phyloP scores from a whole-genome alignment of 345 rosid genomes.

The Boechera divaricarpa region DNA sequence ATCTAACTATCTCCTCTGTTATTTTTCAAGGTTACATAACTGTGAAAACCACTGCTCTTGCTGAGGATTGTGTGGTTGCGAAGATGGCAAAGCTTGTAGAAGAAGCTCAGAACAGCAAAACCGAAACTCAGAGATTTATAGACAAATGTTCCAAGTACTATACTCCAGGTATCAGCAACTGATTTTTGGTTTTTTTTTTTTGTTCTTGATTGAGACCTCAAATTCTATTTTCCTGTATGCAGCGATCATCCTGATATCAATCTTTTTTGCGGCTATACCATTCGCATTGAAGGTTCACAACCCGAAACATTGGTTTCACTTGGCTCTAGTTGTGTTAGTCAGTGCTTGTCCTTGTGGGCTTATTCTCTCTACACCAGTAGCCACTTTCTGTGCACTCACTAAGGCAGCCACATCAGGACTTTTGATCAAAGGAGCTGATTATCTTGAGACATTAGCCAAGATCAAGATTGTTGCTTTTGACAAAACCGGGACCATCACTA shows the following conservation, averaged over 20 bases:
- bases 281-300: conserved; percentile 49
- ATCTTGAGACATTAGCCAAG: conserved; percentile 78
- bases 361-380: conserved; percentile 91
- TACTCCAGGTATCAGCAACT: conserved; percentile 69
- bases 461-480: conserved; percentile 77
- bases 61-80: conserved; percentile 87
- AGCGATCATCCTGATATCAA: conserved; percentile 38
- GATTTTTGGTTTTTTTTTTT: background rate
- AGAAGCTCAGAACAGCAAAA: conserved; percentile 89
- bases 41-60: conserved; percentile 75
- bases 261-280: conserved; percentile 67
- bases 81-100: conserved; percentile 92
- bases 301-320: conserved; percentile 64
- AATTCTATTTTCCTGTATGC: background rate
- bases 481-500: conserved; percentile 92
- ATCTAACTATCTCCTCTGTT: background rate
- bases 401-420: conserved; percentile 86
- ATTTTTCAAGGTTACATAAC: conserved; percentile 64
- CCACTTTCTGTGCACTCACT: conserved; percentile 87
- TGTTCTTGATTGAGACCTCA: conserved; percentile 9
- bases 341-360: conserved; percentile 97
- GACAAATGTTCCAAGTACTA: conserved; percentile 79
- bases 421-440: conserved; percentile 83
- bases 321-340: conserved; percentile 85
- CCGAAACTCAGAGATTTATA: conserved; percentile 71